Evolutionary conservation across 441 rosid species (phyloP), one percentile per base, ranked within the genome.

Genomic region (Pelargonium cotyledonis): DNA sequence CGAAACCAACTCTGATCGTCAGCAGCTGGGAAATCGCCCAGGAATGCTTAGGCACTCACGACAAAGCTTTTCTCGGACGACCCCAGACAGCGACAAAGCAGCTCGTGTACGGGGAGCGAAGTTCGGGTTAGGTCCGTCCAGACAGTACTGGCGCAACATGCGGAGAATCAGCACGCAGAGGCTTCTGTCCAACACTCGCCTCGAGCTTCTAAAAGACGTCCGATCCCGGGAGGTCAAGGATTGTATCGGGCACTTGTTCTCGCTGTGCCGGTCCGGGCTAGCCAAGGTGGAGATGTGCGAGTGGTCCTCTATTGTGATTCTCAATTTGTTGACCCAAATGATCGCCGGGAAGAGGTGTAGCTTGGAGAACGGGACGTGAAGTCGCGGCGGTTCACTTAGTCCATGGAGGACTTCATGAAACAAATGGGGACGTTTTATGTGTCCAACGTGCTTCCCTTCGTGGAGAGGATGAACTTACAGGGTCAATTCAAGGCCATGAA

Each of bases 1-100:
- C 12, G 61, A 55, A 67, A 21, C 41, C 70, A 10, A 10, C 4
- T 3, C 15, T 58, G 18, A 0, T 67, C 62, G 38, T 67, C 9
- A 67, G 70, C 35, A 67, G 70, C 62, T 58, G 44, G 7, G 70
- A 47, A 47, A 47, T 47, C 15, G 53, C 53, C 53, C 11, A 47
- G 0, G 53, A 47, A 5, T 47, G 53, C 62, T 49, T 51, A 46
- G 29, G 60, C 40, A 29, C 63, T 10, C 6, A 51, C 58, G 70
- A 67, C 23, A 67, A 51, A 44, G 63, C 1, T 58, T 58, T 67
- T 21, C 18, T 40, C 5, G n/a, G 16, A 14, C 70, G 70, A 6
- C 70, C 70, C 11, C 12, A 51, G 43, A 63, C 62, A 4, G 70
- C 61, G 3, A 51, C 51, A 8, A 40, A 51, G 63, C 31, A 19